phyloP scores from a whole-genome alignment of 2,329 filamentous ascomycete genomes.

The Fusarium sp. region DNA sequence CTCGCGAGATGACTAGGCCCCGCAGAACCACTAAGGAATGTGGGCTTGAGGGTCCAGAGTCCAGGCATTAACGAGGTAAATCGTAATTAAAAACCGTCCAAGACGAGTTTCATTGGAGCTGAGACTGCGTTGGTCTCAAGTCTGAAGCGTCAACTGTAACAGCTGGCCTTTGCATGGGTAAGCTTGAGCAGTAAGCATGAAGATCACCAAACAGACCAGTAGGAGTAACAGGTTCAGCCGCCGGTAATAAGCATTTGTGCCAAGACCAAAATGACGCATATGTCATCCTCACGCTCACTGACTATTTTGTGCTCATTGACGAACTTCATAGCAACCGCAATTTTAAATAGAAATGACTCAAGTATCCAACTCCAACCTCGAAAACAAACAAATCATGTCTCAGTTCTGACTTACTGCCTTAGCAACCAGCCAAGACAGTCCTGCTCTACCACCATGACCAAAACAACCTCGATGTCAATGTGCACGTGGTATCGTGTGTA shows the following conservation, averaged over 20 bases:
- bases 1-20: slow-evolving; percentile 23
- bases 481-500: neutral
- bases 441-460: neutral
- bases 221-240: neutral
- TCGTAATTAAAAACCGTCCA: slow-evolving; percentile 27
- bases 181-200: neutral
- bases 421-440: neutral
- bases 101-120: slow-evolving; percentile 5
- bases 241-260: slow-evolving; percentile 21
- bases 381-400: neutral
- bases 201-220: neutral
- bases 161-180: slow-evolving; percentile 1
- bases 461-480: neutral
- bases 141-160: slow-evolving; percentile 24
- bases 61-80: slow-evolving; percentile 34
- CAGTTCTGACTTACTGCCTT: neutral
- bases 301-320: no score
- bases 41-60: slow-evolving; percentile 15
- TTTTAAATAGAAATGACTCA: no score
- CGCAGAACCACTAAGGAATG: slow-evolving; percentile 21
- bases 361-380: no score
- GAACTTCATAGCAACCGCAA: no score
- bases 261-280: slow-evolving; percentile 14
- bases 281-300: neutral
- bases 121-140: slow-evolving; percentile 3